Evolutionary conservation across 2,329 filamentous ascomycete species (phyloP).

Genomic region (Aspergillus oerlinghausenensis): DNA sequence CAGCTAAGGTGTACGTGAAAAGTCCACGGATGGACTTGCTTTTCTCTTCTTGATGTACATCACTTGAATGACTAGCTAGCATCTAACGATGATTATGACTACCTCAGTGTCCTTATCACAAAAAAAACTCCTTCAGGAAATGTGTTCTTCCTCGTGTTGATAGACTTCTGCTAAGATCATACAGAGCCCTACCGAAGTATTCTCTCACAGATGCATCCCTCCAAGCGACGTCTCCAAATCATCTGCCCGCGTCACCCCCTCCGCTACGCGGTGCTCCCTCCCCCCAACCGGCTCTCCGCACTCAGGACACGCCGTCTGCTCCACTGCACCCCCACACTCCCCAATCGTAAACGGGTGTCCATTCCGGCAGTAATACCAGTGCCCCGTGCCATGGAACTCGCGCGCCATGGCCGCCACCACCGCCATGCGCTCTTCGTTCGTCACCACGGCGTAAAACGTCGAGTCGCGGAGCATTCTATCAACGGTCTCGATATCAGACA

Average conservation of each 20-base stretch:
- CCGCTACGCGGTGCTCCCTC: constrained; percentile 43
- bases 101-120: background rate
- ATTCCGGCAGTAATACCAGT: constrained; percentile 42
- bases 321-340: constrained; percentile 63
- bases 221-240: constrained; percentile 42
- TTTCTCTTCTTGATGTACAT: background rate
- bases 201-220: background rate
- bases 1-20: background rate
- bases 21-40: background rate
- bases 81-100: background rate
- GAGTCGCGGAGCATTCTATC: constrained; percentile 44
- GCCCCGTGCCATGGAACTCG: constrained; percentile 50
- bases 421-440: constrained; percentile 48
- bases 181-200: too few species aligned
- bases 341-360: constrained; percentile 55
- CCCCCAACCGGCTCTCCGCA: constrained; percentile 58
- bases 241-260: constrained; percentile 55
- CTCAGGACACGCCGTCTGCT: constrained; percentile 58
- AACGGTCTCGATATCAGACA: constrained; percentile 44
- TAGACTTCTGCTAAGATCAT: too few species aligned
- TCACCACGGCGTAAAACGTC: constrained; percentile 48
- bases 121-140: too few species aligned
- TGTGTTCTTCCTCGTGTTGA: too few species aligned
- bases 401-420: constrained; percentile 50
- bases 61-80: background rate